Evolutionary conservation across 2,329 filamentous ascomycete genomes (phyloP).

Genomic region (Pseudonectria foliicola): DNA sequence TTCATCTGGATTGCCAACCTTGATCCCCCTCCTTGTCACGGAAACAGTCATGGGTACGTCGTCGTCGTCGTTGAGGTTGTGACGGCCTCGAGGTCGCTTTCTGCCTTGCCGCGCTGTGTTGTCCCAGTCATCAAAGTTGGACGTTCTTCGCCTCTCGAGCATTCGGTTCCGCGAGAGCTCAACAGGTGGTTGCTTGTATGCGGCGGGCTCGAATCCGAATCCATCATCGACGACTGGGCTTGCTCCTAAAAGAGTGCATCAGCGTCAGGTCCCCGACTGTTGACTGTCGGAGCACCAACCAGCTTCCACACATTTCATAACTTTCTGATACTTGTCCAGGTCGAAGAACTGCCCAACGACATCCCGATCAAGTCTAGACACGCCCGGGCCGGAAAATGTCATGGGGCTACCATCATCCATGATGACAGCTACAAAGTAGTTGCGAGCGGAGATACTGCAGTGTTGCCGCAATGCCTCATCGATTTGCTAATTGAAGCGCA

Average conservation of each 20-base stretch:
- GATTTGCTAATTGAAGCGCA: conserved; percentile 35
- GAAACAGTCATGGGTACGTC: conserved; percentile 33
- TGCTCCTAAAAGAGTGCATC: conserved; percentile 18
- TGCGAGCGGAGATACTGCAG: conserved; percentile 43
- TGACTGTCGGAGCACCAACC: conserved; percentile 25
- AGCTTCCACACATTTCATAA: conserved; percentile 30
- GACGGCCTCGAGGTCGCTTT: conserved; percentile 29
- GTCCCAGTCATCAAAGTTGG: conserved; percentile 27
- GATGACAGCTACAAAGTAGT: conserved; percentile 46
- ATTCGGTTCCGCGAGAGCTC: conserved; percentile 21
- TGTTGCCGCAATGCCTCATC: conserved; percentile 44
- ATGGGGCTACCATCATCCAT: conserved; percentile 39
- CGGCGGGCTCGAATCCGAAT: conserved; percentile 19
- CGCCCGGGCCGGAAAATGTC: conserved; percentile 39
- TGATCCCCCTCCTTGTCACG: conserved; percentile 36
- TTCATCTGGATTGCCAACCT: conserved; percentile 45
- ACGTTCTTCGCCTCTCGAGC: conserved; percentile 25
- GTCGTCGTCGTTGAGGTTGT: conserved; percentile 33
- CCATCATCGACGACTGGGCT: conserved; percentile 28
- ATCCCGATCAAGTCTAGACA: conserved; percentile 28
- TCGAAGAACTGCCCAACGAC: conserved; percentile 41
- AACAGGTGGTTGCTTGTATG: conserved; percentile 15
- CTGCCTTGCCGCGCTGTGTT: conserved; percentile 21
- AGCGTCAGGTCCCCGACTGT: conserved; percentile 2
- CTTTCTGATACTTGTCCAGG: conserved; percentile 33